phyloP scores from a whole-genome alignment of 1,284 basidiomycete species.

The Bondarzewia mesenterica region DNA sequence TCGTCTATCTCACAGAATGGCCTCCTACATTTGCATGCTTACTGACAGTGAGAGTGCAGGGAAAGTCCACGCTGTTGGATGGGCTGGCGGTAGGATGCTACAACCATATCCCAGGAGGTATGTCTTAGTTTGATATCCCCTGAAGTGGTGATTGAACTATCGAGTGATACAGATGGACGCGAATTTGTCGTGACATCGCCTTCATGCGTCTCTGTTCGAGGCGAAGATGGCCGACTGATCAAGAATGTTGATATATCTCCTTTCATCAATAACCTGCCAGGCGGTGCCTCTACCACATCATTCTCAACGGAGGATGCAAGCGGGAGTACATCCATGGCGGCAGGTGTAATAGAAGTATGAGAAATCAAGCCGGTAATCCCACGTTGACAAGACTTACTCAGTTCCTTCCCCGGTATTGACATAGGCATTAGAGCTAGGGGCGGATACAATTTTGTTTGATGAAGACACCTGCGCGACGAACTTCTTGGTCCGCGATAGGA shows the following conservation, averaged over 20 bases:
- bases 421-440: conserved; percentile 15
- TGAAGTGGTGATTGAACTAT: background rate
- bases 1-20: background rate
- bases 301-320: conserved; percentile 19
- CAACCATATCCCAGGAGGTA: conserved; percentile 17
- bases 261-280: conserved; percentile 15
- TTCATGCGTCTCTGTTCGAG: conserved; percentile 11
- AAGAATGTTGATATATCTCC: conserved; percentile 16
- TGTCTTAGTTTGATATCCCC: background rate
- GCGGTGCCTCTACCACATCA: conserved; percentile 10
- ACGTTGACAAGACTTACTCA: too few species aligned
- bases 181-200: conserved; percentile 16
- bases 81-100: conserved; percentile 17
- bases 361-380: too few species aligned
- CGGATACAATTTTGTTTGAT: conserved; percentile 17
- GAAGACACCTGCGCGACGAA: conserved; percentile 19
- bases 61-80: conserved; percentile 17
- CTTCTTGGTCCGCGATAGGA: conserved; percentile 16
- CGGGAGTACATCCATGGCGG: conserved; percentile 19
- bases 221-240: conserved; percentile 17
- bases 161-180: conserved; percentile 12
- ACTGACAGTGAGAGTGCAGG: conserved; percentile 6
- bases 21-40: too few species aligned
- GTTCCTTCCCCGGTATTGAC: too few species aligned
- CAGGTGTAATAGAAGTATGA: conserved; percentile 15